Base-by-base conservation (phyloP, 495 filamentous ascomycete genomes). In the Talaromyces trachyspermus region DNA sequence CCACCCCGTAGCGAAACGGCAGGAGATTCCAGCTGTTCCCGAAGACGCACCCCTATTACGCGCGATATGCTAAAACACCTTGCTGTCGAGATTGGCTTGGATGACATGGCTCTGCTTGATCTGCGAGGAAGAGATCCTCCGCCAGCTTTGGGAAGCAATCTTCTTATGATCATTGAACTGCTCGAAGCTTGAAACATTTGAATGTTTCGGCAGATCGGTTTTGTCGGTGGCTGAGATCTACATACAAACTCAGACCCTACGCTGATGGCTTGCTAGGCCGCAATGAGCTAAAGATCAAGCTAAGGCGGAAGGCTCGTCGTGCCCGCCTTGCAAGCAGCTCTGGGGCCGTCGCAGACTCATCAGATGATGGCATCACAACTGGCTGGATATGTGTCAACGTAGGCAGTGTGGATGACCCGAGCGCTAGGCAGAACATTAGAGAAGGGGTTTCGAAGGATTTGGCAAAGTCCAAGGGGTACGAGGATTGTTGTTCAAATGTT, bases 301-400 rank as follows among this genome's bases (percentile, higher is more conserved):
- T 95, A 41, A 76, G 84, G 32, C 72, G 92, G 23, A 86, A 86
- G 58, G 80, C 80, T n/a, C 84, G 83, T 57, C 77, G 86, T 47
- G 84, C 86, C 11, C 85, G 83, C 62, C 64, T 95, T 43, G 60
- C 92, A 24, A 84, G 81, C 12, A 74, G 66, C 37, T 72, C 76
- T 7, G 81, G 80, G 1, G 40, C 58, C 20, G 58, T 58, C 49
- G 18, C 72, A 48, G 60, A 70, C 50, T 51, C 78, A 61, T 64
- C 72, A 64, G 80, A 94, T 54, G 89, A 95, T 55, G 90, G 88
- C 1, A 86, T 95, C 29, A 78, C 79, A 22, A 94, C 89, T 12
- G 89, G 89, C 1, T 98, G 92, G 92, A 85, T 98, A 7, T 98
- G 94, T 65, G 86, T 97, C 33, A 90, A 95, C 63, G 71, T 89